A percentile compares a stretch with the other conserved stretches of the same genome.
phyloP scores from a whole-genome alignment of 768 basidiomycete genomes.

The Boletus rufocinnamomeus region DNA sequence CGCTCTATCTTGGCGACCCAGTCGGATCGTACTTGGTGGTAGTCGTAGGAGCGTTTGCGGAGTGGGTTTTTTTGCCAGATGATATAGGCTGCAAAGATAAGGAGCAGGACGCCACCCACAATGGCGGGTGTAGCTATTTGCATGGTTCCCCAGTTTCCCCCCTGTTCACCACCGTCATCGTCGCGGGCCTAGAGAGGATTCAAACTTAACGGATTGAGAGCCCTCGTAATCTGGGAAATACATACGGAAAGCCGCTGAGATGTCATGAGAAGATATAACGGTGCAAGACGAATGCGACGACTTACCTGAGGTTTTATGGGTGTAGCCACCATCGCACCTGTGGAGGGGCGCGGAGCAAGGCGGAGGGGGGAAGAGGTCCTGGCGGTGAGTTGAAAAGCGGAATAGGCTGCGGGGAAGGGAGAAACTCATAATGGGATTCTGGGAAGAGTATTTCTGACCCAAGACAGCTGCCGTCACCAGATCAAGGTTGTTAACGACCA shows the following conservation, averaged over 20 bases:
- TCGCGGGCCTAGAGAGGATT: slow-evolving; percentile 20
- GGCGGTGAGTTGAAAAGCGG: not conserved
- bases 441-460: slow-evolving; percentile 18
- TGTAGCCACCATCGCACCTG: slow-evolving; percentile 26
- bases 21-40: slow-evolving; percentile 14
- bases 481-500: slow-evolving; percentile 18
- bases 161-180: not conserved
- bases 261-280: slow-evolving; percentile 1
- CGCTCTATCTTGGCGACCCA: slow-evolving; percentile 19
- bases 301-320: slow-evolving; percentile 17
- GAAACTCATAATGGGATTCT: slow-evolving; percentile 19
- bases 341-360: not conserved
- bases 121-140: slow-evolving; percentile 40
- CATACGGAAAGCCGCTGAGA: slow-evolving; percentile 27
- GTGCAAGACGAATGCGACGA: not conserved
- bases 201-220: not conserved
- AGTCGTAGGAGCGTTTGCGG: slow-evolving; percentile 9
- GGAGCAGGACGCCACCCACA: slow-evolving; percentile 34
- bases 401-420: slow-evolving; percentile 21
- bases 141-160: slow-evolving; percentile 24
- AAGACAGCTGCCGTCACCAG: slow-evolving; percentile 19
- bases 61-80: slow-evolving; percentile 26
- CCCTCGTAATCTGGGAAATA: not conserved
- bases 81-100: slow-evolving; percentile 24
- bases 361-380: not conserved